Evolutionary conservation across 345 rosid species (phyloP).

Genomic region (Citropsis articulata): DNA sequence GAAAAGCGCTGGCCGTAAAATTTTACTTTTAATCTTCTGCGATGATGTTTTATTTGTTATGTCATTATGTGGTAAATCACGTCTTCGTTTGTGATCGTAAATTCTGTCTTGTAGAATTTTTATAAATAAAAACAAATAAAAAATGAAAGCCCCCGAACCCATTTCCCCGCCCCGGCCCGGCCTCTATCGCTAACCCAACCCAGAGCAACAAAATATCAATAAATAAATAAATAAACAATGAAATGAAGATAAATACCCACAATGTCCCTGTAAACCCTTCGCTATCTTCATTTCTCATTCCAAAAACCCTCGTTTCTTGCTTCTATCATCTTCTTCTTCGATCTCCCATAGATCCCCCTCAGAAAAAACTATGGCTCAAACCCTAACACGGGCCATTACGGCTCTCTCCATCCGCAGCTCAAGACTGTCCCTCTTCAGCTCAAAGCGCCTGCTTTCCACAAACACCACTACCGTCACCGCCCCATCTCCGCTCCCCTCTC

Average conservation of each 20-base stretch:
- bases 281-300: not conserved
- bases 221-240: not conserved
- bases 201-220: not conserved
- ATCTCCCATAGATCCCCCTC: not conserved
- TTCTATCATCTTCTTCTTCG: not conserved
- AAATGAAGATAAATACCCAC: not conserved
- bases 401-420: slow-evolving; percentile 45
- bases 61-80: too few relatives aligned
- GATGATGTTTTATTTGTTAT: too few relatives aligned
- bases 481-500: slow-evolving; percentile 40
- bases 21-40: too few relatives aligned
- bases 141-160: not conserved
- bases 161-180: too few relatives aligned
- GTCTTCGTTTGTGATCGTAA: too few relatives aligned
- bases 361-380: slow-evolving; percentile 47
- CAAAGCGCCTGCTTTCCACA: slow-evolving; percentile 44
- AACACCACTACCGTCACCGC: slow-evolving; percentile 19
- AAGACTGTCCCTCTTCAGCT: slow-evolving; percentile 21
- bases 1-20: too few relatives aligned
- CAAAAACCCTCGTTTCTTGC: slow-evolving; percentile 11
- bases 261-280: not conserved
- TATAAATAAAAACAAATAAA: too few relatives aligned
- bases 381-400: slow-evolving; percentile 42
- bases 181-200: too few relatives aligned
- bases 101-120: too few relatives aligned